Conservation (phyloP, 169 alveolate species). For the Sarcocystis neurona region DNA sequence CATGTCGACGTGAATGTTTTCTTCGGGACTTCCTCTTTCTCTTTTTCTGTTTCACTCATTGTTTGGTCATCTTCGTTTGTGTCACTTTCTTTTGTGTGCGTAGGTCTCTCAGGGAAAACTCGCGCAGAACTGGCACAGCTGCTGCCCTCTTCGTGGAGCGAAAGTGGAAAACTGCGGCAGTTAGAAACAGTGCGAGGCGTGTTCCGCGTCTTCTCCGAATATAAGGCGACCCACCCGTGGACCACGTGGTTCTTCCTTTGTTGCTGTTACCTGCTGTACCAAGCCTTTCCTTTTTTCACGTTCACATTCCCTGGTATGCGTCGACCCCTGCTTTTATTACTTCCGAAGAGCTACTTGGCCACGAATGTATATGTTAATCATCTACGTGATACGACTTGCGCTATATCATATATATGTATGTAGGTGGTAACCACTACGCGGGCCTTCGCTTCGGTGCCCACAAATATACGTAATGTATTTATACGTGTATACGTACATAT, state of each 20-base stretch:
- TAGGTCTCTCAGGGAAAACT: background rate
- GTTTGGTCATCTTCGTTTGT: background rate
- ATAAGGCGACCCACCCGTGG: slow-evolving; percentile 19
- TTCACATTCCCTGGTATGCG: slow-evolving; percentile 12
- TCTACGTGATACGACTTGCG: too few relatives aligned
- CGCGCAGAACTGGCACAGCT: background rate
- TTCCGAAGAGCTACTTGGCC: too few relatives aligned
- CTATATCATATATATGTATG: too few relatives aligned
- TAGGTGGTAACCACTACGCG: too few relatives aligned
- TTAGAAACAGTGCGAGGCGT: slow-evolving; percentile 21
- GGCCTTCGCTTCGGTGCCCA: too few relatives aligned
- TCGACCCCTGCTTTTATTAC: too few relatives aligned
- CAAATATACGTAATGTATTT: too few relatives aligned
- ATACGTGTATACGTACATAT: too few relatives aligned
- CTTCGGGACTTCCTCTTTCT: background rate
- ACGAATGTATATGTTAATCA: too few relatives aligned
- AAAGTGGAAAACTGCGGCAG: slow-evolving; percentile 10
- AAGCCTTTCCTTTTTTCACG: slow-evolving; percentile 30
- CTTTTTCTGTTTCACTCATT: background rate
- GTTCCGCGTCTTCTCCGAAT: slow-evolving; percentile 24
- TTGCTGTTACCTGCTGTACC: slow-evolving; percentile 26
- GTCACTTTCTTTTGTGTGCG: background rate
- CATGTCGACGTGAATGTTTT: background rate
- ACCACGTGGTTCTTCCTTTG: slow-evolving; percentile 16
- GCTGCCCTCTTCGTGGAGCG: slow-evolving; percentile 25